Percentiles rank a stretch among this genome's conserved stretches.
These are phyloP conservation scores for Pharus latifolius DNA, from an alignment of 176 grass and related monocot species.

Conservation along the genomic window DNA sequence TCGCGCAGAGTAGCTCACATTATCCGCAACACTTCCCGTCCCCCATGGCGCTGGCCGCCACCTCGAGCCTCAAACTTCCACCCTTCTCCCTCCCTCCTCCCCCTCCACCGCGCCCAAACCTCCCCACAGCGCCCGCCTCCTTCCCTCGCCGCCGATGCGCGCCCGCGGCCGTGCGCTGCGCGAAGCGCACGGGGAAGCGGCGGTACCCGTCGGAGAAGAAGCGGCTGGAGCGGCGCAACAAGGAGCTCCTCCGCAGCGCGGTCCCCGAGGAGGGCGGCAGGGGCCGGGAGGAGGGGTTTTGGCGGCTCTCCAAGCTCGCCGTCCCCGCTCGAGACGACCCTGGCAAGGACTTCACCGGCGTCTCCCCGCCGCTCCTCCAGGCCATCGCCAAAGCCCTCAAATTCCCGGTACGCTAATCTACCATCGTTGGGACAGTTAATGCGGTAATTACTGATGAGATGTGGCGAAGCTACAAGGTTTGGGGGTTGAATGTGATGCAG, in stretches of 20 bases:
- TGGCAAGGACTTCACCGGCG: conserved; percentile 66
- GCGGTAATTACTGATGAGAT: not conserved
- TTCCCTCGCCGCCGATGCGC: conserved; percentile 19
- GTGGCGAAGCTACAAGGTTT: not conserved
- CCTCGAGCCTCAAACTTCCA: not conserved
- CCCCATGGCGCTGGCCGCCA: conserved; percentile 28
- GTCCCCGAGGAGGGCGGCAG: conserved; percentile 25
- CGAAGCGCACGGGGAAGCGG: conserved; percentile 71
- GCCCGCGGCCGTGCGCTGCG: conserved; percentile 32
- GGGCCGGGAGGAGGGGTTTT: conserved; percentile 52
- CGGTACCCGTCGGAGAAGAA: conserved; percentile 97
- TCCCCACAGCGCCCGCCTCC: not conserved
- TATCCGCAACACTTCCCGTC: conserved; percentile 21
- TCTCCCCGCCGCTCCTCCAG: conserved; percentile 73
- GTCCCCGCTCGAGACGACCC: conserved; percentile 75
- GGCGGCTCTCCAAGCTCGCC: conserved; percentile 76
- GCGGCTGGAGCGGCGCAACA: conserved; percentile 39
- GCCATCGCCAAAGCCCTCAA: conserved; percentile 87
- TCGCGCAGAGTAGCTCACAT: no score
- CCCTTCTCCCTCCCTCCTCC: conserved; percentile 5
- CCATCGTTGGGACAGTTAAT: not conserved
- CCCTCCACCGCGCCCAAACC: not conserved
- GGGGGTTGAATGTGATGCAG: no score
- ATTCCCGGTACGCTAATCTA: conserved; percentile 47
- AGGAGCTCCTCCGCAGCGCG: conserved; percentile 31